Conservation (phyloP, 2,329 filamentous ascomycete genomes). For the Botrytis paeoniae region DNA sequence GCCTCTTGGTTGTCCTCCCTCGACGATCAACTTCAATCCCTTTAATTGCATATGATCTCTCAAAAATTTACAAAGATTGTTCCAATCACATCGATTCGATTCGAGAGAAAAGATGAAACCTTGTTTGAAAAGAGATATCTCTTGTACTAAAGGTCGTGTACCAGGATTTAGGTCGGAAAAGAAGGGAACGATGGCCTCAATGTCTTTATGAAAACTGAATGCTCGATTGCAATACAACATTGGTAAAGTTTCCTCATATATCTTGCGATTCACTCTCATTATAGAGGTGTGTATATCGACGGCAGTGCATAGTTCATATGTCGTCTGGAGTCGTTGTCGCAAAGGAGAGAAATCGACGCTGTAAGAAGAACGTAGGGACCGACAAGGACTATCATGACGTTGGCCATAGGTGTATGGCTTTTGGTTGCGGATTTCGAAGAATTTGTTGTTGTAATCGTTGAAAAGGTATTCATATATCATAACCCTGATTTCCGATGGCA, state of each 20-base stretch:
- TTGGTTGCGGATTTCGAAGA: conserved; percentile 43
- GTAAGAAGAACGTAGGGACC: conserved; percentile 41
- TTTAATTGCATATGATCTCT: conserved; percentile 41
- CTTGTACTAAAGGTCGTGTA: conserved; percentile 47
- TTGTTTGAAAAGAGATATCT: conserved; percentile 54
- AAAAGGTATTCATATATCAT: conserved; percentile 43
- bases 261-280: conserved; percentile 46
- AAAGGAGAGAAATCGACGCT: conserved; percentile 42
- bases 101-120: conserved; percentile 52
- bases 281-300: conserved; percentile 44
- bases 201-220: conserved; percentile 58
- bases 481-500: conserved; percentile 33
- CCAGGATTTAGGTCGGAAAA: conserved; percentile 52
- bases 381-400: conserved; percentile 4
- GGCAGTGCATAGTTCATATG: conserved; percentile 51
- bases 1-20: conserved; percentile 49
- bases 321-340: conserved; percentile 49
- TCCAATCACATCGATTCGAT: conserved; percentile 56
- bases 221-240: conserved; percentile 54
- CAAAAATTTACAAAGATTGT: conserved; percentile 49
- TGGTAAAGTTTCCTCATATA: conserved; percentile 55
- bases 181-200: conserved; percentile 60
- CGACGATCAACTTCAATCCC: conserved; percentile 50
- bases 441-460: conserved; percentile 38
- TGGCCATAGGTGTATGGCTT: conserved; percentile 30